Evolutionary conservation across 352 stramenopile species (phyloP).

Genomic region (Aphanomyces cochlioides): DNA sequence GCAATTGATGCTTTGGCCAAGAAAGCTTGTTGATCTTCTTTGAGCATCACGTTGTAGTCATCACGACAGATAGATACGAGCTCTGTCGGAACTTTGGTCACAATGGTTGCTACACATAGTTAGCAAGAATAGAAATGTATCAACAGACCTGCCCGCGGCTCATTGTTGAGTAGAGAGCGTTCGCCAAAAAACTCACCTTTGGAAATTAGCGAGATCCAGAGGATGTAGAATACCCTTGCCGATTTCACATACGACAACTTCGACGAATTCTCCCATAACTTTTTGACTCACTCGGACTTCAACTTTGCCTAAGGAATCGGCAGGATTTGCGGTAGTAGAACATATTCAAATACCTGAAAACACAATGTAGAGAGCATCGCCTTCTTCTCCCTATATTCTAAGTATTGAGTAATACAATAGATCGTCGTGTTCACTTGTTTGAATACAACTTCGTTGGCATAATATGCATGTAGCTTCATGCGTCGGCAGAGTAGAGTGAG

Average conservation of each 20-base stretch:
- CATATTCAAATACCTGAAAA: constrained; percentile 41
- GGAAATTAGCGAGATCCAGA: neutral
- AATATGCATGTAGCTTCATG: constrained; percentile 49
- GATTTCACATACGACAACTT: constrained; percentile 65
- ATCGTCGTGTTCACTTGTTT: constrained; percentile 49
- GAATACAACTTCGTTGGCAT: constrained; percentile 57
- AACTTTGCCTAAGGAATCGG: constrained; percentile 45
- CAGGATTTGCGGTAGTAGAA: neutral
- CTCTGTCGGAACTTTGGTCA: constrained; percentile 51
- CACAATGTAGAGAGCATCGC: constrained; percentile 69
- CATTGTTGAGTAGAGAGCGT: constrained; percentile 56
- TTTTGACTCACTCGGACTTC: constrained; percentile 60
- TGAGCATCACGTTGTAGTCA: constrained; percentile 73
- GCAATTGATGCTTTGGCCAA: constrained; percentile 46
- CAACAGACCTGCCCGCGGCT: constrained; percentile 41
- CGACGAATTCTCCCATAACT: constrained; percentile 55
- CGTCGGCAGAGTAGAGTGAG: constrained; percentile 59
- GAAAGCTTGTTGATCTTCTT: constrained; percentile 67
- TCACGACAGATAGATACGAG: constrained; percentile 60
- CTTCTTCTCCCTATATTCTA: constrained; percentile 49
- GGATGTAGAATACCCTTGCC: constrained; percentile 36
- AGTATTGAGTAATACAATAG: neutral
- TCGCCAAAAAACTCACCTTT: constrained; percentile 63
- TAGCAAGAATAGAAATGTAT: constrained; percentile 40
- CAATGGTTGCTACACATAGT: constrained; percentile 49